These are phyloP conservation scores for Lipomyces japonicus DNA, from an alignment of 805 yeast species.

Conservation along the genomic window DNA sequence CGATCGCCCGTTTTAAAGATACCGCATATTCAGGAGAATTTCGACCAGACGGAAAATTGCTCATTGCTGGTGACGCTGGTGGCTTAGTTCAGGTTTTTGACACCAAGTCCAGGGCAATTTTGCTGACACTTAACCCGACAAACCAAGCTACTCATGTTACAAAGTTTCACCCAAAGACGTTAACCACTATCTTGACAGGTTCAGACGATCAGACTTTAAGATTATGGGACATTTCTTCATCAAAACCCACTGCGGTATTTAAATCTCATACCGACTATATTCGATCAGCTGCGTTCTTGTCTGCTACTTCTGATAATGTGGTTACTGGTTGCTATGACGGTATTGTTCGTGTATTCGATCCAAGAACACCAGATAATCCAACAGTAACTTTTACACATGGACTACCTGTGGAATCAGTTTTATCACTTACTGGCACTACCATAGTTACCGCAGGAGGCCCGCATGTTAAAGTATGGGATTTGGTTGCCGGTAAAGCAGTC, in stretches of 20 bases:
- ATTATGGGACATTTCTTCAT: conserved; percentile 82
- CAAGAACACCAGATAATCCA: conserved; percentile 54
- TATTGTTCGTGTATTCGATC: conserved; percentile 73
- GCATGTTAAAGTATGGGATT: conserved; percentile 84
- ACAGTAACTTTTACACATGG: conserved; percentile 65
- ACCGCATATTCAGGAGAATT: conserved; percentile 89
- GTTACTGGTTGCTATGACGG: conserved; percentile 96
- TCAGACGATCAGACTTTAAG: conserved; percentile 87
- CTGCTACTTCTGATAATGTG: conserved; percentile 72
- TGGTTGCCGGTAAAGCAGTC: conserved; percentile 68
- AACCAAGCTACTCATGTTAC: conserved; percentile 90
- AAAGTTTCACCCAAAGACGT: conserved; percentile 75
- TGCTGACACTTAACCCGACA: conserved; percentile 78
- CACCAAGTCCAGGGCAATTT: conserved; percentile 69
- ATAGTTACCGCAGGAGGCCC: conserved; percentile 82
- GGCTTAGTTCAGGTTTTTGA: conserved; percentile 91
- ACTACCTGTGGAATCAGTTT: conserved; percentile 80
- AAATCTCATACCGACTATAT: conserved; percentile 83
- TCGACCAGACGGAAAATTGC: conserved; percentile 82
- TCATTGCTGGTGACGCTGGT: conserved; percentile 93
- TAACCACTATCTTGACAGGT: conserved; percentile 76
- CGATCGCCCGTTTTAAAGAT: conserved; percentile 83
- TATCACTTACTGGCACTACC: conserved; percentile 65
- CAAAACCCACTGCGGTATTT: conserved; percentile 67
- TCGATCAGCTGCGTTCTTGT: conserved; percentile 65